Percentiles rank a stretch among this genome's conserved stretches.
Conservation (phyloP, 768 basidiomycete genomes). For the Suillus decipiens region DNA sequence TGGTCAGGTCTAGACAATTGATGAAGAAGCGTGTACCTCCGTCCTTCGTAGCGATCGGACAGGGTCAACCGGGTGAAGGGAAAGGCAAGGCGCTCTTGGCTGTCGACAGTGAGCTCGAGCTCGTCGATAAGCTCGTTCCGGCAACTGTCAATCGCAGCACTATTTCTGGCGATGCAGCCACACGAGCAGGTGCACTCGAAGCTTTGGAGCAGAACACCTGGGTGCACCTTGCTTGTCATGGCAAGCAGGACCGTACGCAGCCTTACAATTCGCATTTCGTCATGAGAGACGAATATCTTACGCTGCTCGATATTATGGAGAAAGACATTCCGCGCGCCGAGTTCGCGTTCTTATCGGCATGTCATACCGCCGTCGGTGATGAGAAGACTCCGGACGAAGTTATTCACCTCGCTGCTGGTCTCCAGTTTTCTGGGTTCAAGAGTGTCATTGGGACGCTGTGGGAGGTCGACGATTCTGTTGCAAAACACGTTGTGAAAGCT, state of each 20-base stretch:
- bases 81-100: not conserved
- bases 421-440: not conserved
- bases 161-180: constrained; percentile 19
- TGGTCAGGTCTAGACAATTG: not conserved
- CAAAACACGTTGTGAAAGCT: not conserved
- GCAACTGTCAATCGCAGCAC: not conserved
- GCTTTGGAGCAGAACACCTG: constrained; percentile 24
- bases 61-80: not conserved
- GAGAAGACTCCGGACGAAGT: not conserved
- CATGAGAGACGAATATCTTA: not conserved
- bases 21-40: not conserved
- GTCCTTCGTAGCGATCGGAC: not conserved
- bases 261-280: constrained; percentile 30
- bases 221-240: constrained; percentile 37
- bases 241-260: constrained; percentile 18
- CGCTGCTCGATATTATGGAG: not conserved
- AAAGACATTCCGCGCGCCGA: not conserved
- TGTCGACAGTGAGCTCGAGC: not conserved
- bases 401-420: not conserved
- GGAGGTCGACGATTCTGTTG: not conserved
- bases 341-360: not conserved
- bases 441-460: not conserved
- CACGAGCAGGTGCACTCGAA: constrained; percentile 12
- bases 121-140: not conserved
- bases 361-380: not conserved